phyloP scores from a whole-genome alignment of 2,329 filamentous ascomycete genomes.

The Clarireedia homoeocarpa region DNA sequence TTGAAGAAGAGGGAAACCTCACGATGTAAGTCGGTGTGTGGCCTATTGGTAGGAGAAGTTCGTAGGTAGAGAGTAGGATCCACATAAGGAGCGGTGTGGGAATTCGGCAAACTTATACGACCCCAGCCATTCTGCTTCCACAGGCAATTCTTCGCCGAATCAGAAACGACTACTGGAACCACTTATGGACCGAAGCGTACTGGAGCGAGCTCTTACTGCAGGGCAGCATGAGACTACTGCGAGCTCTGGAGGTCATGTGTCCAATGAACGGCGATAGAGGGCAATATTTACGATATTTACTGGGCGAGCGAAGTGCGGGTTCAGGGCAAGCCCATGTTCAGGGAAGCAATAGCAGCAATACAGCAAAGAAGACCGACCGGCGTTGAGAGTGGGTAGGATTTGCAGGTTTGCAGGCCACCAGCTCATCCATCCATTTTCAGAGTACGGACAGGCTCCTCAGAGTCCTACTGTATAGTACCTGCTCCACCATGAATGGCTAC shows the following conservation, averaged over 20 bases:
- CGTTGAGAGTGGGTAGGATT: background rate
- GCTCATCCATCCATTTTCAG: background rate
- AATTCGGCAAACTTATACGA: constrained; percentile 13
- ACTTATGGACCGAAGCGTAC: background rate
- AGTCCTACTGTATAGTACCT: too few relatives aligned
- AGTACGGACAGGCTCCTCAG: background rate
- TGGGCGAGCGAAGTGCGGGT: constrained; percentile 1
- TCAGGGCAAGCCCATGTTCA: constrained; percentile 3
- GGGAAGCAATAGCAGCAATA: background rate
- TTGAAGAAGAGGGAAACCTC: constrained; percentile 26
- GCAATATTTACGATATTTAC: background rate
- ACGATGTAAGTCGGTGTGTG: constrained; percentile 28
- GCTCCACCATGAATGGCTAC: too few relatives aligned
- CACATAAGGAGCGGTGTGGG: constrained; percentile 24
- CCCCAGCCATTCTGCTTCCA: constrained; percentile 13
- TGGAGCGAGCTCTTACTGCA: constrained; percentile 6
- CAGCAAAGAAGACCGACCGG: background rate
- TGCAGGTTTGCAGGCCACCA: background rate
- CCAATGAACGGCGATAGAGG: constrained; percentile 7
- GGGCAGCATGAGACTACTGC: constrained; percentile 9
- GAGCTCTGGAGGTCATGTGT: constrained; percentile 7
- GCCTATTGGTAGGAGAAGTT: constrained; percentile 18
- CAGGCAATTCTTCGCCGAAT: constrained; percentile 6
- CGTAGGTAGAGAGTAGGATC: constrained; percentile 14
- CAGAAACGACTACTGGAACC: constrained; percentile 6